A percentile compares a stretch with the other conserved stretches of the same genome.
Conservation (phyloP, 495 filamentous ascomycete species). For the Aspergillus baeticus region DNA sequence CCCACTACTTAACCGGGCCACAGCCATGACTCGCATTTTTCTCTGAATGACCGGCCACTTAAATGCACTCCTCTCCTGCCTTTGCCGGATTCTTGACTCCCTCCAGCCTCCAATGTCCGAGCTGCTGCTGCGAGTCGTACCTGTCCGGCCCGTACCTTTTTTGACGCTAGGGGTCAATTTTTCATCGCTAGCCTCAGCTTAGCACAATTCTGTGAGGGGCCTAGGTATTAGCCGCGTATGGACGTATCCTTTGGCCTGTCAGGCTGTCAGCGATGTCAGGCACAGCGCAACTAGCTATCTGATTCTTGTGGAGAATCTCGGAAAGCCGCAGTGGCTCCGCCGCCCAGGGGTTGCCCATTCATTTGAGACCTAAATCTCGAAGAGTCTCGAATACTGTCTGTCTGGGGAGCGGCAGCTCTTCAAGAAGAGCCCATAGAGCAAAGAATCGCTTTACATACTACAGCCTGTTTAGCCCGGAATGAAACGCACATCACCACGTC, state of each 20-base stretch:
- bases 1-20: no score
- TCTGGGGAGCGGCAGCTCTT: neutral
- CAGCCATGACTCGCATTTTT: no score
- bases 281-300: neutral
- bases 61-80: no score
- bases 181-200: no score
- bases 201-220: no score
- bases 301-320: constrained; percentile 2
- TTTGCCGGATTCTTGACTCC: no score
- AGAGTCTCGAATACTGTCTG: neutral
- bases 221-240: no score
- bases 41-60: no score
- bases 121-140: neutral
- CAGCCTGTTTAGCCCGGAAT: neutral
- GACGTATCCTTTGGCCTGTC: no score
- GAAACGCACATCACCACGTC: neutral
- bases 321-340: constrained; percentile 5
- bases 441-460: neutral
- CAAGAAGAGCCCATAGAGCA: constrained; percentile 1
- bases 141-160: neutral
- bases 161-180: neutral
- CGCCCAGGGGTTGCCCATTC: neutral
- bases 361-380: neutral
- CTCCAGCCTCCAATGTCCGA: neutral
- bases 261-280: neutral